Evolutionary conservation across 805 yeast species (phyloP).

Genomic region (Ogataea methanolica): DNA sequence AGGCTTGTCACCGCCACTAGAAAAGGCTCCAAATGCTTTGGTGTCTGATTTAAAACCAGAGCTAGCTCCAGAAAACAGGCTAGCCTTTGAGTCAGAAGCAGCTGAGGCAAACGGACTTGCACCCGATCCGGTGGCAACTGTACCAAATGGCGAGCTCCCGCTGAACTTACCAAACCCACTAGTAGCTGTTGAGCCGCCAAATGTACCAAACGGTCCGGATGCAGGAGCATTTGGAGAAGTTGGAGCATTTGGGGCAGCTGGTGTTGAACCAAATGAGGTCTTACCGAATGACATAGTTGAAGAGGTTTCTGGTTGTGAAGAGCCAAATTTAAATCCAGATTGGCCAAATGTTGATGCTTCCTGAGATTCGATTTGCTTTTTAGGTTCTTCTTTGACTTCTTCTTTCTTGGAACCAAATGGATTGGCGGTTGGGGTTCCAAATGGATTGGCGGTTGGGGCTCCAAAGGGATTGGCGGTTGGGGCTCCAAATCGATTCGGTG

Average conservation of each 20-base stretch:
- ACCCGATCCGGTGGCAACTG: not conserved
- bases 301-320: slow-evolving; percentile 1
- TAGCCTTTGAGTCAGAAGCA: not conserved
- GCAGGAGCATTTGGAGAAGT: not conserved
- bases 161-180: slow-evolving; percentile 14
- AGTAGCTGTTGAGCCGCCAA: slow-evolving; percentile 5
- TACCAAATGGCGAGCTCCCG: not conserved
- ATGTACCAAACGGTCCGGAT: slow-evolving; percentile 12
- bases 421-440: not conserved
- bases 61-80: not conserved
- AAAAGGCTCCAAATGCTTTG: slow-evolving; percentile 2
- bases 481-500: not conserved
- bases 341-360: slow-evolving; percentile 1
- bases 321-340: slow-evolving; percentile 4
- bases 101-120: not conserved
- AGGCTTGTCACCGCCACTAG: too few relatives aligned
- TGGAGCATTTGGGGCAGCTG: not conserved
- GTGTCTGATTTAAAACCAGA: not conserved
- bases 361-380: not conserved
- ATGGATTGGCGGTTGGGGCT: too few relatives aligned
- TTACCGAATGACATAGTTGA: not conserved
- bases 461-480: not conserved
- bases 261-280: not conserved
- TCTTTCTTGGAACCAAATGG: not conserved
- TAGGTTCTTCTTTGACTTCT: not conserved